Evolutionary conservation across 768 basidiomycete species (phyloP).

Genomic region (Serendipita sp.): DNA sequence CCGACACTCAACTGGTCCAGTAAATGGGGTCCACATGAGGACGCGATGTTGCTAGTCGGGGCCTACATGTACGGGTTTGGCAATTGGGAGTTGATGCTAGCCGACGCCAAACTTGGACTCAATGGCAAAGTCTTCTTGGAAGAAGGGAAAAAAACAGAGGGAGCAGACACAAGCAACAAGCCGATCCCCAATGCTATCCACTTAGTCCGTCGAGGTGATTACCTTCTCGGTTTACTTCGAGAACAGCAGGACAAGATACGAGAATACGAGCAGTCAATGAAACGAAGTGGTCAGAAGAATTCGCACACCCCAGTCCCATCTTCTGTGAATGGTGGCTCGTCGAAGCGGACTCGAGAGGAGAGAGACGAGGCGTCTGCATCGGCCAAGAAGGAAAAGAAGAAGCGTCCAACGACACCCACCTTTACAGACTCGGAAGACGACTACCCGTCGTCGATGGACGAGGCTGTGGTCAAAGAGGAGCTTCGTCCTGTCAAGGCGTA

Average conservation of each 20-base stretch:
- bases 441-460: constrained; percentile 92
- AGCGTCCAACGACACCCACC: constrained; percentile 87
- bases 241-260: constrained; percentile 86
- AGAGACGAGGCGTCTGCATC: constrained; percentile 14
- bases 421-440: constrained; percentile 73
- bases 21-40: constrained; percentile 82
- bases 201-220: constrained; percentile 92
- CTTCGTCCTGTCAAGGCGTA: constrained; percentile 94
- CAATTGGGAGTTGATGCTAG: constrained; percentile 89
- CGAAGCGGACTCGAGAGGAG: constrained; percentile 60
- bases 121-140: constrained; percentile 95
- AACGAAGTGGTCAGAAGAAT: constrained; percentile 43
- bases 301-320: constrained; percentile 56
- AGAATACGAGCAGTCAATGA: constrained; percentile 68
- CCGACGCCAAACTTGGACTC: constrained; percentile 69
- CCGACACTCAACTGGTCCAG: constrained; percentile 94
- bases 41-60: constrained; percentile 87
- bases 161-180: constrained; percentile 33
- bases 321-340: constrained; percentile 33
- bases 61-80: constrained; percentile 90
- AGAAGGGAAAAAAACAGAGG: constrained; percentile 85
- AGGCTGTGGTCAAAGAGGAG: constrained; percentile 81
- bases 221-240: constrained; percentile 64
- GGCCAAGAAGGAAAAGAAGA: constrained; percentile 39
- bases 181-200: constrained; percentile 97